Conservation (phyloP, 78 protist genomes). For the slime mould (Dictyostelium discoideum) region DNA sequence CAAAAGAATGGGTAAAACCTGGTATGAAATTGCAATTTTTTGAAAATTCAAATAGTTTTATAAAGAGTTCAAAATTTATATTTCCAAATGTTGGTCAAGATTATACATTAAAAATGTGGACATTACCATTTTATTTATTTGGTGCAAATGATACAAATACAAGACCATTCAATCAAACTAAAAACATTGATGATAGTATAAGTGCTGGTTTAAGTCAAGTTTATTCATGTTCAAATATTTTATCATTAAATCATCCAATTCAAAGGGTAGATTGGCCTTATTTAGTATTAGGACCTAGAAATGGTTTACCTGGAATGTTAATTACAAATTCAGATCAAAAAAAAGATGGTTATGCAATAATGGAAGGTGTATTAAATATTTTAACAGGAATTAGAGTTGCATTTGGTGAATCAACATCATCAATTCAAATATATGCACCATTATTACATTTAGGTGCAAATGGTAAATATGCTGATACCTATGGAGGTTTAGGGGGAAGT, state of each 20-base stretch:
- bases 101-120: neutral
- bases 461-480: neutral
- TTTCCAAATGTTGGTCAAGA: neutral
- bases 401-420: neutral
- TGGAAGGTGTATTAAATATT: neutral
- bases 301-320: neutral
- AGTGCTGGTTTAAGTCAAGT: neutral
- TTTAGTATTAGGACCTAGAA: neutral
- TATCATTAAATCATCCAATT: constrained; percentile 5
- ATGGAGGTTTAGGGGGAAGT: neutral
- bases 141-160: constrained; percentile 38
- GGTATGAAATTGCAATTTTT: neutral
- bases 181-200: neutral
- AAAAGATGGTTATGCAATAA: neutral
- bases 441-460: neutral
- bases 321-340: neutral
- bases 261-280: neutral
- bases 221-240: constrained; percentile 16
- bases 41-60: neutral
- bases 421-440: neutral
- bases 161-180: neutral
- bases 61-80: neutral
- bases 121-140: constrained; percentile 35
- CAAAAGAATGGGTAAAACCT: constrained; percentile 1
- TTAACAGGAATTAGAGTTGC: neutral